These are phyloP conservation scores for Vickermania spadyakhi DNA, from an alignment of 208 protist species.

Conservation along the genomic window DNA sequence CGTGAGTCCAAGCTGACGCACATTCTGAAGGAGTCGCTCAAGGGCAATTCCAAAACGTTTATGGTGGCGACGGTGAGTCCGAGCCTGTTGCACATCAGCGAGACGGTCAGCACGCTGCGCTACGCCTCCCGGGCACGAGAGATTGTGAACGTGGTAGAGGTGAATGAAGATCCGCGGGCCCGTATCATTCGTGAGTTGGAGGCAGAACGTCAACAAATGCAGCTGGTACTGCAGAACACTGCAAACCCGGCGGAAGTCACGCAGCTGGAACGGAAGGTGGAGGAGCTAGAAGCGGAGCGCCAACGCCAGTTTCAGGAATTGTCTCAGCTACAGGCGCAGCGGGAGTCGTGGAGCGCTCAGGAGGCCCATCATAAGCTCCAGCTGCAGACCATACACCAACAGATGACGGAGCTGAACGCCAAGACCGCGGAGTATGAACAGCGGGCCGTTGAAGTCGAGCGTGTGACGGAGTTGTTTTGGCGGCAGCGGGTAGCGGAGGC, in stretches of 20 bases:
- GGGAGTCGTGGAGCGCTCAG: too few relatives aligned
- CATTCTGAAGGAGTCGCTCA: slow-evolving; percentile 78
- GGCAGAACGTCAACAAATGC: slow-evolving; percentile 18
- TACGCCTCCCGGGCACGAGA: slow-evolving; percentile 54
- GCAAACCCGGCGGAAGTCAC: too few relatives aligned
- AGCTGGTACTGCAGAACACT: too few relatives aligned
- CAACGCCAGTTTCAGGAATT: too few relatives aligned
- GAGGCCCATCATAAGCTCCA: too few relatives aligned
- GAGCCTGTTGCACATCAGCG: slow-evolving; percentile 59
- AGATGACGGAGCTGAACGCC: too few relatives aligned
- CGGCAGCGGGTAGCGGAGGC: too few relatives aligned
- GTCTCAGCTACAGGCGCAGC: too few relatives aligned
- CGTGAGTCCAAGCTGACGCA: slow-evolving; percentile 84
- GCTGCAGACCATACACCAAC: too few relatives aligned
- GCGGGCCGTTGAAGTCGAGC: too few relatives aligned
- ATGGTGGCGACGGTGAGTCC: slow-evolving; percentile 84
- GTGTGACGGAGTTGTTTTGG: too few relatives aligned
- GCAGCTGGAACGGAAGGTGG: slow-evolving; percentile 5
- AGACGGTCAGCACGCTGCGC: slow-evolving; percentile 74
- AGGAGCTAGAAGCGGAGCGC: slow-evolving; percentile 11
- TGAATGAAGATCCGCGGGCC: slow-evolving; percentile 67
- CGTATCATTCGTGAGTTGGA: slow-evolving; percentile 14
- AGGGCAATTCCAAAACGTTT: slow-evolving; percentile 75
- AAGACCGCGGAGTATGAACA: too few relatives aligned
- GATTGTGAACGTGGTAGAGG: slow-evolving; percentile 65